Evolutionary conservation across 345 rosid genomes (phyloP), one percentile per base, ranked within the genome.

Genomic region (Eucalyptus sp.): DNA sequence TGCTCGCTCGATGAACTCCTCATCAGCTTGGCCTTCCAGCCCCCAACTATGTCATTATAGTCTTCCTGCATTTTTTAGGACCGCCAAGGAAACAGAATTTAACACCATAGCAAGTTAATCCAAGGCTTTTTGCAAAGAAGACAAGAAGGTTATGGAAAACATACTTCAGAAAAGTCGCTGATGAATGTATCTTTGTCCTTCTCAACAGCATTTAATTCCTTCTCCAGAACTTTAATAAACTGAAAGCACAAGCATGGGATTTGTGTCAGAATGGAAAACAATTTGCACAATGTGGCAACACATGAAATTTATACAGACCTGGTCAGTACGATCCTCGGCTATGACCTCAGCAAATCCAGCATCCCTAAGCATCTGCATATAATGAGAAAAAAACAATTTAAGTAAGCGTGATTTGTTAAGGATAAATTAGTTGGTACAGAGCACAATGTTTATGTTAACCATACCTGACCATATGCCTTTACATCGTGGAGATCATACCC

Each of bases 401-500:
- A 46, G 31, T 22, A 10, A 51, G 44, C 31, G 11, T 16, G 5
- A 51, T 83, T 50, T 27, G 86, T 29, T 29, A 68, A 56, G 88
- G 86, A 41, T 50, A 64, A 48, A 68, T 68, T 71, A 49, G 85
- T 66, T 9, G 50, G 43, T 22, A 25, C 52, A 87, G 16, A 37
- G 48, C 83, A 37, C 46, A 37, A n/a, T 46, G 48, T 10, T 20
- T 16, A 16, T 31, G 17, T 41, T 62, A 84, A 87, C 76, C 37
- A 86, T 93, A 96, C 99, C 98, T 95, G 98, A 68, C 97, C 97
- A 86, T 98, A 98, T 56, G 96, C 88, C 92, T 96, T 90, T 11
- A 97, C 93, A 86, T 94, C 96, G 80, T 97, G 99, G 91, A 96
- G 99, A 93, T 97, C 98, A 91, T 98, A 98, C 51, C 99, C 99